Conservation (phyloP, 495 filamentous ascomycete genomes). For the Lentithecium fluviatile region DNA sequence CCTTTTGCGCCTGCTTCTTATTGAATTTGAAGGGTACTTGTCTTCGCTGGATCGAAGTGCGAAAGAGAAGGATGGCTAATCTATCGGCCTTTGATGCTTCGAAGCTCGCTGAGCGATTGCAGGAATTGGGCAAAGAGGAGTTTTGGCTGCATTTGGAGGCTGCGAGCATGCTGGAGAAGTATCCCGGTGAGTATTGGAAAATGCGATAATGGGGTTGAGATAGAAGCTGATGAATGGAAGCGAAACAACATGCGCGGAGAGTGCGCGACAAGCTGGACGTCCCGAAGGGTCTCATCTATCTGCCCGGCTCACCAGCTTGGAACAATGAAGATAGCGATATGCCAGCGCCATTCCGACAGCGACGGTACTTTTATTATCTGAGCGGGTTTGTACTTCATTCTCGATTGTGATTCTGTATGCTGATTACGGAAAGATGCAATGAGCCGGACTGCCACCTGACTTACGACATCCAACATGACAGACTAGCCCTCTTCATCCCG, state of each 20-base stretch:
- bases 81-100: conserved; percentile 11
- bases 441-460: conserved; percentile 61
- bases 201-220: neutral
- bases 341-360: conserved; percentile 60
- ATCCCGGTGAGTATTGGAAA: conserved; percentile 43
- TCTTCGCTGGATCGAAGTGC: neutral
- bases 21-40: neutral
- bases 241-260: conserved; percentile 75
- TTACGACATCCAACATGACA: conserved; percentile 60
- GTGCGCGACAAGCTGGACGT: conserved; percentile 66
- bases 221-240: conserved; percentile 45
- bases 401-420: neutral
- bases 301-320: conserved; percentile 51
- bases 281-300: conserved; percentile 61
- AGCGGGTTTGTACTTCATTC: conserved; percentile 45
- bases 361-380: conserved; percentile 71
- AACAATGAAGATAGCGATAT: conserved; percentile 62
- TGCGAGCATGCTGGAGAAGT: conserved; percentile 38
- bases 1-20: neutral
- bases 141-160: conserved; percentile 34
- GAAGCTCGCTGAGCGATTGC: neutral
- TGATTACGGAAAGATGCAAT: conserved; percentile 43
- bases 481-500: conserved; percentile 61
- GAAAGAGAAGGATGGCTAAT: neutral
- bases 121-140: conserved; percentile 17